A percentile compares a stretch with the other conserved stretches of the same genome.
Conservation (phyloP, 1,284 basidiomycete genomes). For the Tilletiopsis washingtonensis region DNA sequence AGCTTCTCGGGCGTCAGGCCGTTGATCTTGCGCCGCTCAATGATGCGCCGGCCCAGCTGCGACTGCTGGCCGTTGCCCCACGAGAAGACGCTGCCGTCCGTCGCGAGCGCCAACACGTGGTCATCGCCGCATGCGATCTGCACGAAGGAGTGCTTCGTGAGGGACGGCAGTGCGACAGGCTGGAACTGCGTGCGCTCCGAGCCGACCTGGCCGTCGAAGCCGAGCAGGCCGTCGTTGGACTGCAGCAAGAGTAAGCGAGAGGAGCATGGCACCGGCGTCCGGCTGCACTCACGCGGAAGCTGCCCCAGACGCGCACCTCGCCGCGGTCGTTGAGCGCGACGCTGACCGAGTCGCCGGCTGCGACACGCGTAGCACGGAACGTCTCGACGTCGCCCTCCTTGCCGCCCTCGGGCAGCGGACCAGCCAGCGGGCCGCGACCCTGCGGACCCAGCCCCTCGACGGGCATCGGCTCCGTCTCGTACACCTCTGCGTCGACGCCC, state of each 20-base stretch:
- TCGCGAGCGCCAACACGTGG: conserved; percentile 76
- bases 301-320: conserved; percentile 61
- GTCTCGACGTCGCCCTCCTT: conserved; percentile 59
- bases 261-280: conserved; percentile 4
- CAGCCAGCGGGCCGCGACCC: conserved; percentile 14
- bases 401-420: conserved; percentile 59
- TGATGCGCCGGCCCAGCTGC: conserved; percentile 63
- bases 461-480: conserved; percentile 68
- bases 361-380: conserved; percentile 74
- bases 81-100: conserved; percentile 68
- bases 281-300: conserved; percentile 59
- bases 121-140: conserved; percentile 75
- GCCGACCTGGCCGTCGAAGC: conserved; percentile 62
- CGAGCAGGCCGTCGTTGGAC: conserved; percentile 71
- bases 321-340: conserved; percentile 71
- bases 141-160: conserved; percentile 55
- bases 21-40: conserved; percentile 63
- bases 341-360: conserved; percentile 75
- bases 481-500: conserved; percentile 67
- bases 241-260: conserved; percentile 18
- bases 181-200: conserved; percentile 25
- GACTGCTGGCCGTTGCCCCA: conserved; percentile 76
- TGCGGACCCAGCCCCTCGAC: conserved; percentile 56
- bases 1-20: conserved; percentile 74
- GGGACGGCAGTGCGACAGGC: conserved; percentile 47